Conservation (phyloP, 75 land plant species). For the Chamaecyparis obtusa region DNA sequence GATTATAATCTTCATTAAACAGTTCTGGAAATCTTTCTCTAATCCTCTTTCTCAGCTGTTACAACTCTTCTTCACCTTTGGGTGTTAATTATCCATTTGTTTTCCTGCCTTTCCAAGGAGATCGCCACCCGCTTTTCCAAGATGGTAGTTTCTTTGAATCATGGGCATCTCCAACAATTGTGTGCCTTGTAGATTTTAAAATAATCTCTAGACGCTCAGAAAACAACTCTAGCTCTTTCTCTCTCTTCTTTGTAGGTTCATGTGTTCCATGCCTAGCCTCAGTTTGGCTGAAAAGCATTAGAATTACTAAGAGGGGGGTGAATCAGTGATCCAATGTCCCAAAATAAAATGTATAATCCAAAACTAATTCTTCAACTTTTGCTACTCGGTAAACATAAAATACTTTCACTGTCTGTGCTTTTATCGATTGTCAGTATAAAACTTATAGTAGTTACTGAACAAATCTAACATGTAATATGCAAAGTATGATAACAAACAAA, state of each 20-base stretch:
- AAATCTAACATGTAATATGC: no score
- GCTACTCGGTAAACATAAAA: no score
- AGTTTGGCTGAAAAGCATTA: conserved; percentile 59
- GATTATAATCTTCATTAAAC: conserved; percentile 81
- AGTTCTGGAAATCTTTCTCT: conserved; percentile 59
- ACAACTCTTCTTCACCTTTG: conserved; percentile 83
- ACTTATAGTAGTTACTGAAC: no score
- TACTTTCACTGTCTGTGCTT: no score
- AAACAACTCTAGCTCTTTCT: conserved; percentile 61
- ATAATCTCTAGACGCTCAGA: conserved; percentile 39
- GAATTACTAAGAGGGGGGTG: no score
- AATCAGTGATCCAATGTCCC: no score
- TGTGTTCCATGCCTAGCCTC: conserved; percentile 99
- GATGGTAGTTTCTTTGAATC: conserved; percentile 38
- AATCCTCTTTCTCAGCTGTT: conserved; percentile 64
- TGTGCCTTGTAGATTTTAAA: conserved; percentile 19
- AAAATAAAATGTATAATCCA: no score
- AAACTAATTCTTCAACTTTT: no score
- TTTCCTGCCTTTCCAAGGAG: conserved; percentile 76
- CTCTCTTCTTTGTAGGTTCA: conserved; percentile 82
- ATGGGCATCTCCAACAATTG: conserved; percentile 5
- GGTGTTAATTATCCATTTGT: conserved; percentile 73
- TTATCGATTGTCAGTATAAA: no score
- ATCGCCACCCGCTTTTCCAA: conserved; percentile 74
- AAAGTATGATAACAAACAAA: no score